Percentiles rank a stretch among this genome's conserved stretches.
phyloP scores from a whole-genome alignment of 2,329 filamentous ascomycete genomes.

The Tolypocladium endophyticum region DNA sequence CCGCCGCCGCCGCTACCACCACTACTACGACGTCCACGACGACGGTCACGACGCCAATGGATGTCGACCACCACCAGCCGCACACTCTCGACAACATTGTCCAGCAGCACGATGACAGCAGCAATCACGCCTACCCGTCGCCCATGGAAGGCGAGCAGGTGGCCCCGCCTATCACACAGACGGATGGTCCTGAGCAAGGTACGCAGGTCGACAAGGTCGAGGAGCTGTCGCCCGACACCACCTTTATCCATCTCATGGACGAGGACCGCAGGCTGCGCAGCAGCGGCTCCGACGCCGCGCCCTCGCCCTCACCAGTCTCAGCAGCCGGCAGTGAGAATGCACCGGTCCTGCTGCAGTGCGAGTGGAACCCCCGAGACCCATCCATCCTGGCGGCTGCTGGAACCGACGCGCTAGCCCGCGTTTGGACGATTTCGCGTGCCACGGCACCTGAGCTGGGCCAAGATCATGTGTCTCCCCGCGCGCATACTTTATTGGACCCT shows the following conservation, averaged over 20 bases:
- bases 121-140: slow-evolving; percentile 54
- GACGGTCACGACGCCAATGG: slow-evolving; percentile 45
- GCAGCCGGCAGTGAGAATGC: slow-evolving; percentile 35
- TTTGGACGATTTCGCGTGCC: slow-evolving; percentile 53
- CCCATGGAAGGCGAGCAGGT: slow-evolving; percentile 48
- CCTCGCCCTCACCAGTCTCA: slow-evolving; percentile 26
- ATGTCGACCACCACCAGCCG: slow-evolving; percentile 39
- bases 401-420: slow-evolving; percentile 59
- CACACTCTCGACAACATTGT: slow-evolving; percentile 10
- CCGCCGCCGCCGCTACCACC: slow-evolving; percentile 28
- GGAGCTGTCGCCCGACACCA: slow-evolving; percentile 49
- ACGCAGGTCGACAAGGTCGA: slow-evolving; percentile 55
- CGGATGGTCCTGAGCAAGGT: slow-evolving; percentile 52
- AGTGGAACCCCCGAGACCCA: slow-evolving; percentile 57
- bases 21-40: slow-evolving; percentile 22
- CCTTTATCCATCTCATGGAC: slow-evolving; percentile 46
- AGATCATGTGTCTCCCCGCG: slow-evolving; percentile 29
- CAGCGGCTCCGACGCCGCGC: slow-evolving; percentile 21
- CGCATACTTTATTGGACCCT: slow-evolving; percentile 38
- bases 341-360: slow-evolving; percentile 56
- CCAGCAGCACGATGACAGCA: slow-evolving; percentile 23
- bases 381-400: slow-evolving; percentile 57
- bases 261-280: slow-evolving; percentile 15
- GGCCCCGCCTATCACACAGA: slow-evolving; percentile 41
- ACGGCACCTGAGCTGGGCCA: slow-evolving; percentile 28